Evolutionary conservation across 2,329 filamentous ascomycete genomes (phyloP).

Genomic region (Fusarium marasasianum): DNA sequence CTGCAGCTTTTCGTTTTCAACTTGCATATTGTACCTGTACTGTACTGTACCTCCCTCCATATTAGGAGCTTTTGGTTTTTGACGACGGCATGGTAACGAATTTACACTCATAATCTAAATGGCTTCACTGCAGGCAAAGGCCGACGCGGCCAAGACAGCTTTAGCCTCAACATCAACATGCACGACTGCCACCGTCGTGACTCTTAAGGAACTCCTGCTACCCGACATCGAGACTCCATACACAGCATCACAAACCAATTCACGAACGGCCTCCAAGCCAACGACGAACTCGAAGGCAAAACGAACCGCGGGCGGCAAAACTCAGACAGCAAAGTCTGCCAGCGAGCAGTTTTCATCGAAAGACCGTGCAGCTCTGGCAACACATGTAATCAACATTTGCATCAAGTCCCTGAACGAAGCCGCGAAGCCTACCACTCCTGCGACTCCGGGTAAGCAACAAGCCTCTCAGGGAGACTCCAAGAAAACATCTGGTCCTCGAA

Average conservation of each 20-base stretch:
- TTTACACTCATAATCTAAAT: constrained; percentile 47
- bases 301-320: constrained; percentile 14
- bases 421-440: constrained; percentile 58
- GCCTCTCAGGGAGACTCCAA: constrained; percentile 47
- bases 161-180: constrained; percentile 64
- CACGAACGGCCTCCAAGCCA: constrained; percentile 43
- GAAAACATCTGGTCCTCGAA: constrained; percentile 51
- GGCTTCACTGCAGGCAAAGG: constrained; percentile 55
- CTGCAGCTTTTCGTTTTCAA: constrained; percentile 35
- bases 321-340: constrained; percentile 22
- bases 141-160: constrained; percentile 63
- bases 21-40: constrained; percentile 36
- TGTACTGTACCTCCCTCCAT: constrained; percentile 35
- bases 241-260: constrained; percentile 39
- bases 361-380: constrained; percentile 74
- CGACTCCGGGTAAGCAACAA: constrained; percentile 47
- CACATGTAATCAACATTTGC: constrained; percentile 75
- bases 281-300: constrained; percentile 40
- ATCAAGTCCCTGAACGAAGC: constrained; percentile 76
- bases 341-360: constrained; percentile 46
- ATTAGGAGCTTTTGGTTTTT: constrained; percentile 37
- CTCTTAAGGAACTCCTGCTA: constrained; percentile 58
- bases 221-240: constrained; percentile 45
- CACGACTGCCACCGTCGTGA: constrained; percentile 59
- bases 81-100: constrained; percentile 48